phyloP scores from a whole-genome alignment of 148 eudicot species.

The Pouteria glomerata region DNA sequence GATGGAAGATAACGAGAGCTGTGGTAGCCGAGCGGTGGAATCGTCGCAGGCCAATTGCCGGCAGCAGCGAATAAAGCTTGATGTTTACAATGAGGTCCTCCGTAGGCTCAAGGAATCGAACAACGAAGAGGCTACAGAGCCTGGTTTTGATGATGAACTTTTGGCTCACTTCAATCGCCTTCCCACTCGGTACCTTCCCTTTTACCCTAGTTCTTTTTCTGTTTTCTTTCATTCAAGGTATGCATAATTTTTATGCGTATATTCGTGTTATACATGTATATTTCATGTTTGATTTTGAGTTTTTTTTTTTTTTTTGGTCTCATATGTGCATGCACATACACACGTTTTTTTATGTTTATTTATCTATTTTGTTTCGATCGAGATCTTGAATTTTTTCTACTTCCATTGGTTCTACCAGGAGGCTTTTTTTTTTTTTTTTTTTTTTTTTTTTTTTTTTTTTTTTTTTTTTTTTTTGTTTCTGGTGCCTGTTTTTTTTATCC shows the following conservation, averaged over 20 bases:
- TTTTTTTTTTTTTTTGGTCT: too few species aligned
- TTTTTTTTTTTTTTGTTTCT: not conserved
- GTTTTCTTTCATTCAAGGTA: not conserved
- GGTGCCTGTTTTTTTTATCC: not conserved
- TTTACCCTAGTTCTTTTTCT: not conserved
- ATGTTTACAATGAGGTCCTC: slow-evolving; percentile 84
- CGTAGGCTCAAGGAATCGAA: slow-evolving; percentile 64
- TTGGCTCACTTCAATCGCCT: slow-evolving; percentile 94
- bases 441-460: not conserved
- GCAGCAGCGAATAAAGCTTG: slow-evolving; percentile 57
- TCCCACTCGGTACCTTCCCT: slow-evolving; percentile 53
- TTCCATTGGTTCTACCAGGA: not conserved
- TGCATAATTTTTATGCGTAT: not conserved
- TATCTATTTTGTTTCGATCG: not conserved
- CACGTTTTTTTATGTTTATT: not conserved
- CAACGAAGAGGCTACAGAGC: slow-evolving; percentile 43
- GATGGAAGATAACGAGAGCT: slow-evolving; percentile 84
- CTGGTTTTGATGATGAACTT: slow-evolving; percentile 72
- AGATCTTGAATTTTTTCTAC: not conserved
- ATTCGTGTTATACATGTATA: not conserved
- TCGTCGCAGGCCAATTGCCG: slow-evolving; percentile 32
- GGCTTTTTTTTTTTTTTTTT: too few species aligned
- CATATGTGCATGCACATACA: not conserved
- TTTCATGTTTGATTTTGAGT: not conserved
- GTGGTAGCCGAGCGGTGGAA: slow-evolving; percentile 61